Evolutionary conservation across 805 yeast species (phyloP), one percentile per base, ranked within the genome.

Genomic region (Sporopachydermia lactativora): DNA sequence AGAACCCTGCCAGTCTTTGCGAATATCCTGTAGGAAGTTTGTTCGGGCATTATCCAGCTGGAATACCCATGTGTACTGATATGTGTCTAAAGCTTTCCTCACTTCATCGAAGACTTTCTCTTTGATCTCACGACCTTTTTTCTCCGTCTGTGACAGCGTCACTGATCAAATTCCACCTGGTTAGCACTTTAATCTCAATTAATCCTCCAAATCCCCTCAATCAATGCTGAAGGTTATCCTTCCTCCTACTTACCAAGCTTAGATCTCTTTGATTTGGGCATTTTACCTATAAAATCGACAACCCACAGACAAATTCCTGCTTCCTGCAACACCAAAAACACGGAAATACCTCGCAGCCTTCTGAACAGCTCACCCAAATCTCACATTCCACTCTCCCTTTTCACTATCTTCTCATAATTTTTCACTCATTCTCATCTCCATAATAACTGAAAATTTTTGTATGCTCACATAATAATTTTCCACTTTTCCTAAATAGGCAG

Each of bases 211-310:
- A 8, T 34, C 15, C 17, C 15, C 19, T 41, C 34, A 13, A n/a
- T n/a, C n/a, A 14, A 35, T 39, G 14, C 16, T 11, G 3, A 15
- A 19, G 14, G 8, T 34, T 36, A 18, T 19, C 6, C 16, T 17
- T 15, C 8, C 8, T 4, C n/a, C 4, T 4, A 55, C 61, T 19
- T 49, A 57, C 61, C 47, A 51, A 88, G 78, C 77, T 84, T 92
- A 50, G 96, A 81, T 74, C 97, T 89, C 60, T 78, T 88, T 31
- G 96, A 86, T 73, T 95, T 84, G 47, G 98, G 96, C 98, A 89
- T 89, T 43, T 50, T 65, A 42, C 35, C 11, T 41, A 14, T 15
- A 15, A 17, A 37, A 8, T 43, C 3, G 35, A n/a, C n/a, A n/a
- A n/a, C n/a, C n/a, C n/a, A n/a, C n/a, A n/a, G n/a, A n/a, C n/a